A percentile compares a stretch with the other conserved stretches of the same genome.
Conservation (phyloP, 1,139 yeast genomes). For the Candida dubliniensis region DNA sequence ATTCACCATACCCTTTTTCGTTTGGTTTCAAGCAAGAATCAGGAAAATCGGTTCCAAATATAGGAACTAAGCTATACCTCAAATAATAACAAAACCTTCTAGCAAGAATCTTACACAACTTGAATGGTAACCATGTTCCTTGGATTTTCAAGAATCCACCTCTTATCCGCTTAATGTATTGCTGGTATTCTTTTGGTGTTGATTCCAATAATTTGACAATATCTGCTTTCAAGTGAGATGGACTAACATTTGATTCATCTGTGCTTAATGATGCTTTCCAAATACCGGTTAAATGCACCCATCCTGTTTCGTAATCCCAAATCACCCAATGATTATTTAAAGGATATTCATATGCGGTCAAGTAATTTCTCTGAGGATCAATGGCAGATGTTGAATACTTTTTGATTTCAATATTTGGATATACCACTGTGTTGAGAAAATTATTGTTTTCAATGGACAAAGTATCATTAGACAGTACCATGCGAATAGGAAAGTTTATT, state of each 20-base stretch:
- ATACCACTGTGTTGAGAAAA: conserved; percentile 13
- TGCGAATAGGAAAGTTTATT: conserved; percentile 12
- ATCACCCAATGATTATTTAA: conserved; percentile 69
- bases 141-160: conserved; percentile 94
- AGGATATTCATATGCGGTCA: conserved; percentile 73
- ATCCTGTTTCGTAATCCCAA: conserved; percentile 89
- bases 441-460: conserved; percentile 4
- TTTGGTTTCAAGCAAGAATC: conserved; percentile 64
- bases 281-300: conserved; percentile 85
- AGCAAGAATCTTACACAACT: conserved; percentile 68
- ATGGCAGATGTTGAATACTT: conserved; percentile 76
- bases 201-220: conserved; percentile 73
- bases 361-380: conserved; percentile 53
- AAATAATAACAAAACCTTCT: conserved; percentile 76
- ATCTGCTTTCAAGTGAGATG: conserved; percentile 61
- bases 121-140: conserved; percentile 90
- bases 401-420: conserved; percentile 50
- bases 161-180: conserved; percentile 69
- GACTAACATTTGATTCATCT: conserved; percentile 4
- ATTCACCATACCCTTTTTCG: conserved; percentile 69
- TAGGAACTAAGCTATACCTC: conserved; percentile 72
- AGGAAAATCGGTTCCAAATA: conserved; percentile 78
- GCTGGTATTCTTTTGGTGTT: conserved; percentile 65
- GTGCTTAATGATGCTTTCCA: conserved; percentile 70
- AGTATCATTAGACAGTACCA: not conserved